Conservation (phyloP, 1,284 basidiomycete genomes). For the Melampsora americana region DNA sequence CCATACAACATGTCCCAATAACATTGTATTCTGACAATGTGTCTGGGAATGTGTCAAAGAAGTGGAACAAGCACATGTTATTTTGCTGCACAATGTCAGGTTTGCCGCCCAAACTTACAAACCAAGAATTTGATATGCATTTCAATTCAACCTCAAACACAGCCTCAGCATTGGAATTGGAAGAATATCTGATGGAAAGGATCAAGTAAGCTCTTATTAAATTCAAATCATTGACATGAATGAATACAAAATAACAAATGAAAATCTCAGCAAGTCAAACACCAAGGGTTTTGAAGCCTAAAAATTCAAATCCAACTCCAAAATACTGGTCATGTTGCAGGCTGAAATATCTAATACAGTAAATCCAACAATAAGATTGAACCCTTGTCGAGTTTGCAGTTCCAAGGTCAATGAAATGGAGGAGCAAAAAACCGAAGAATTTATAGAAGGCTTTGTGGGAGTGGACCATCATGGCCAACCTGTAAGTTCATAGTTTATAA, state of each 20-base stretch:
- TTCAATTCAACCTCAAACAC: not conserved
- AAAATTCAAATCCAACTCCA: not conserved
- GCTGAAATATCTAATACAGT: conserved; percentile 1
- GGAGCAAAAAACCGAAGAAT: not conserved
- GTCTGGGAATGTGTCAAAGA: no score
- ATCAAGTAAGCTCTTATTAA: not conserved
- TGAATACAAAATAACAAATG: not conserved
- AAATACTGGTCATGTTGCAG: not conserved
- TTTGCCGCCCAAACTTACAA: no score
- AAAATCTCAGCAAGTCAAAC: not conserved
- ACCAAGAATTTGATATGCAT: not conserved
- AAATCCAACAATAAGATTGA: not conserved
- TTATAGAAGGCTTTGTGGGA: not conserved
- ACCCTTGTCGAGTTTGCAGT: not conserved
- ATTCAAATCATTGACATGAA: not conserved
- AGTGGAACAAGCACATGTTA: no score
- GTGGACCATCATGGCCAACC: not conserved
- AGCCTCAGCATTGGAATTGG: not conserved
- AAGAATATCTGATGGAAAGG: not conserved
- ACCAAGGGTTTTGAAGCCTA: not conserved
- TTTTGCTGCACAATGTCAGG: not conserved
- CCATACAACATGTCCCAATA: no score
- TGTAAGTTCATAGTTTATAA: not conserved
- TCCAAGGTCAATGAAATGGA: not conserved
- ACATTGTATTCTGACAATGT: no score